These are phyloP conservation scores for Boletus vermiculosoides DNA, from an alignment of 768 basidiomycete species.

Conservation along the genomic window DNA sequence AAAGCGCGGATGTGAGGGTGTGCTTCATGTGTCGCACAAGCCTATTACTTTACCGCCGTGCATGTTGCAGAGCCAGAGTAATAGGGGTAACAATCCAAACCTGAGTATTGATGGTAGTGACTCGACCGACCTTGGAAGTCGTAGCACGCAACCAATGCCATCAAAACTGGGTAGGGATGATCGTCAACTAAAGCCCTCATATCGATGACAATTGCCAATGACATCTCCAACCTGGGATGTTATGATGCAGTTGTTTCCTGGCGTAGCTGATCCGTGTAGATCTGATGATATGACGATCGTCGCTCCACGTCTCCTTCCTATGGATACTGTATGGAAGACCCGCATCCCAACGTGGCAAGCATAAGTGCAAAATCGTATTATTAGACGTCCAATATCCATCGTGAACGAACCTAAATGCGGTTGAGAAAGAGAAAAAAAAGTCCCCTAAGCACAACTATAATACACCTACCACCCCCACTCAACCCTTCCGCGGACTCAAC, in stretches of 20 bases:
- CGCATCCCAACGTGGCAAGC: background rate
- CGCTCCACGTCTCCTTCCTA: background rate
- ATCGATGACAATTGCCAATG: background rate
- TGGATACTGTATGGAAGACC: background rate
- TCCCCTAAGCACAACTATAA: background rate
- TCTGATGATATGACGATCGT: background rate
- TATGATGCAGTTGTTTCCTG: background rate
- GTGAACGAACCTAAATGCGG: background rate
- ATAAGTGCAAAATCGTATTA: background rate
- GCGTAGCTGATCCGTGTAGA: background rate
- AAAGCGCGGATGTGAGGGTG: slow-evolving; percentile 31
- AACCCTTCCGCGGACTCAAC: slow-evolving; percentile 35
- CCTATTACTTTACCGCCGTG: background rate
- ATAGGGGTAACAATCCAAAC: background rate
- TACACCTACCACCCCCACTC: background rate
- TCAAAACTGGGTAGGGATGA: background rate
- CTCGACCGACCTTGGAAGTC: background rate
- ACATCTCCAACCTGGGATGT: background rate
- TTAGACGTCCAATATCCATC: background rate
- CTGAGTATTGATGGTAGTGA: background rate
- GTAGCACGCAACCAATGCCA: background rate
- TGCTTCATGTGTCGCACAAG: background rate
- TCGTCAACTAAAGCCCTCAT: background rate
- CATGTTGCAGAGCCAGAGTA: background rate
- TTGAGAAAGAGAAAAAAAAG: background rate